Base-by-base conservation (phyloP, 129 eudicot genomes). In the Flaveria linearis region DNA sequence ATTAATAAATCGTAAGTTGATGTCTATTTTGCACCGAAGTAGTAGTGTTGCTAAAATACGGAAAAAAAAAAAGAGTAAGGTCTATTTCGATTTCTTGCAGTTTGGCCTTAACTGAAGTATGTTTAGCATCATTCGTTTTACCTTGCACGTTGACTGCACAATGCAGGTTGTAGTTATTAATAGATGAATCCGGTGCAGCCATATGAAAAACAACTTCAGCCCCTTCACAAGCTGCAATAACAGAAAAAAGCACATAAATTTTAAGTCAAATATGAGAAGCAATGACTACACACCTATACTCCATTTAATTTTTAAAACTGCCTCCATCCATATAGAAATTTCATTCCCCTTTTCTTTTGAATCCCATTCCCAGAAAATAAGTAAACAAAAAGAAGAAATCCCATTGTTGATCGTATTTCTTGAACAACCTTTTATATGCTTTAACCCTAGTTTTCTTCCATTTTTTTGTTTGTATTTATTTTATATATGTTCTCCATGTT, bases 121-220 rank as follows among this genome's bases (percentile, higher is more conserved):
- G 67, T 10, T 74, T 61, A 65, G 16, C 26, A 74, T 47, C 68
- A 36, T 76, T 56, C 74, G 28, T 47, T 45, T 49, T 78, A 93
- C 98, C 98, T 86, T 80, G 80, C 41, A 93, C 98, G 63, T 90
- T 93, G 66, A 93, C 97, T 60, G 96, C 87, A 78, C 85, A 71
- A 71, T 93, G 98, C 62, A 93, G 96, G 67, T 88, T 71, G 80
- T 90, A 79, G 85, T 90, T 90, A 80, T 92, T 92, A 26, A 90
- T 89, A 61, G 98, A 92, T 36, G 98, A 92, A 88, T 90, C 94
- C 25, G 98, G 96, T 71, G 98, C 96, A 50, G 95, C 98, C 98
- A 93, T 91, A 77, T 93, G 97, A 65, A 93, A 93, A 66, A 93
- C 97, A 72, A 93, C 98, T 76, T 93, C 96, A 30, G 89, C 97